A percentile compares a stretch with the other conserved stretches of the same genome.
These are phyloP conservation scores for Kwoniella shandongensis DNA, from an alignment of 768 basidiomycete species.

Conservation along the genomic window DNA sequence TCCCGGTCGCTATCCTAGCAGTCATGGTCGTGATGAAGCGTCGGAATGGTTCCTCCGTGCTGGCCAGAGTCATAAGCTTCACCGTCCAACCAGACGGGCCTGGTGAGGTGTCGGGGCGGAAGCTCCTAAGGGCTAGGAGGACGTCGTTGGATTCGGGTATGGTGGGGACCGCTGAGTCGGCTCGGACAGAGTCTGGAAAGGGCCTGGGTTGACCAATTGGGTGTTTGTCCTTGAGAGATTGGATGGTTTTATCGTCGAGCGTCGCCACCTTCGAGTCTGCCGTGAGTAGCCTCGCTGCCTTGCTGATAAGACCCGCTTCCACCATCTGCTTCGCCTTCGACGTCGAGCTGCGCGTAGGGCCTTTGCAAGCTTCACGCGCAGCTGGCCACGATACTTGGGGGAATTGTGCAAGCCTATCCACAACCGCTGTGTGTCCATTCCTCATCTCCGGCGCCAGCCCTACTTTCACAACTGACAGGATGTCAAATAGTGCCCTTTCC, in stretches of 20 bases:
- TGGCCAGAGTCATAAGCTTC: not conserved
- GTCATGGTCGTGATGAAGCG: slow-evolving; percentile 2
- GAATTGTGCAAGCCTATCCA: not conserved
- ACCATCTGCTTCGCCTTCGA: not conserved
- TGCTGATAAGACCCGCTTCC: slow-evolving; percentile 6
- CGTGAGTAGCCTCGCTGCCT: slow-evolving; percentile 6
- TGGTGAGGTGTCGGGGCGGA: not conserved
- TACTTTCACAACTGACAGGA: slow-evolving; percentile 4
- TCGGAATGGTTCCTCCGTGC: not conserved
- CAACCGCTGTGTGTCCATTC: not conserved
- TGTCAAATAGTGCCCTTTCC: not conserved
- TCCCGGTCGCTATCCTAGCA: not conserved
- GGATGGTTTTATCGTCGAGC: slow-evolving; percentile 1
- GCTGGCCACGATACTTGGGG: not conserved
- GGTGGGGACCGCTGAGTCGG: slow-evolving; percentile 53
- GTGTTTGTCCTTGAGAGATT: slow-evolving; percentile 2
- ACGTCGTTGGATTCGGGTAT: slow-evolving; percentile 8
- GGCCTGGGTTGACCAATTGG: not conserved
- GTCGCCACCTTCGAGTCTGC: not conserved
- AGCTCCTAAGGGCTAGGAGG: not conserved
- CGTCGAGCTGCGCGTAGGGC: not conserved
- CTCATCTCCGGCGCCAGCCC: slow-evolving; percentile 2
- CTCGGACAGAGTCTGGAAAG: not conserved
- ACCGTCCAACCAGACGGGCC: slow-evolving; percentile 10
- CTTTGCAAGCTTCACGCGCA: not conserved